A percentile compares a stretch with the other conserved stretches of the same genome.
Evolutionary conservation across 345 rosid species (phyloP).

Genomic region (rapeseed (Brassica napus)): DNA sequence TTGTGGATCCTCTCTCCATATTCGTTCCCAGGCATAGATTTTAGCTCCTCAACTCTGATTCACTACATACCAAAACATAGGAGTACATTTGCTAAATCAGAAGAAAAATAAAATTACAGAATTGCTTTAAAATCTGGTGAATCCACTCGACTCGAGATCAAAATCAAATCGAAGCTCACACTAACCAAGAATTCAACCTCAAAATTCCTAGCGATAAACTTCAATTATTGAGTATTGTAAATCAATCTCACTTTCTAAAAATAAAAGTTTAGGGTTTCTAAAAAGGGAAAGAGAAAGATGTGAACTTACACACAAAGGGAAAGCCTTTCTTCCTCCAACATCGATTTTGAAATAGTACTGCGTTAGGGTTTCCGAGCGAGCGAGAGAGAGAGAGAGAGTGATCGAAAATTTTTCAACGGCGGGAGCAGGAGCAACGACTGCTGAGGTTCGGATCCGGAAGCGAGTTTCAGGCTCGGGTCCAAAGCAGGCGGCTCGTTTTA

Average conservation of each 20-base stretch:
- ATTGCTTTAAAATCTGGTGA: neutral
- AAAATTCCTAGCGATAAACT: constrained; percentile 8
- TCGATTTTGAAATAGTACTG: constrained; percentile 18
- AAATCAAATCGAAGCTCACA: constrained; percentile 30
- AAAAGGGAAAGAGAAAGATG: constrained; percentile 24
- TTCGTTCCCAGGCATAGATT: constrained; percentile 97
- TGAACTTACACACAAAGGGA: constrained; percentile 45
- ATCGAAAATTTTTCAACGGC: constrained; percentile 53
- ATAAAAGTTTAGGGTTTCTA: constrained; percentile 47
- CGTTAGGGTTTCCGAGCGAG: constrained; percentile 41
- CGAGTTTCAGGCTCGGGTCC: constrained; percentile 23
- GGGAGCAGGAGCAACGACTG: constrained; percentile 46
- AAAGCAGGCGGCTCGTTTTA: constrained; percentile 25
- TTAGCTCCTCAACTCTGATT: constrained; percentile 31
- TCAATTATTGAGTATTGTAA: neutral
- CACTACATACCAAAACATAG: neutral
- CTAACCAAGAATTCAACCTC: constrained; percentile 1
- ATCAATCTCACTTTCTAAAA: neutral
- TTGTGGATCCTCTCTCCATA: constrained; percentile 88
- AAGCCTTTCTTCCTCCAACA: constrained; percentile 29
- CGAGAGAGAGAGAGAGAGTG: constrained; percentile 39
- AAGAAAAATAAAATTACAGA: neutral
- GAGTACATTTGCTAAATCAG: no score
- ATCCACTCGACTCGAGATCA: neutral
- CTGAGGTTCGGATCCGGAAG: constrained; percentile 44